phyloP scores from a whole-genome alignment of 2,329 filamentous ascomycete species.

The Paracorniculantispora psalliotae region DNA sequence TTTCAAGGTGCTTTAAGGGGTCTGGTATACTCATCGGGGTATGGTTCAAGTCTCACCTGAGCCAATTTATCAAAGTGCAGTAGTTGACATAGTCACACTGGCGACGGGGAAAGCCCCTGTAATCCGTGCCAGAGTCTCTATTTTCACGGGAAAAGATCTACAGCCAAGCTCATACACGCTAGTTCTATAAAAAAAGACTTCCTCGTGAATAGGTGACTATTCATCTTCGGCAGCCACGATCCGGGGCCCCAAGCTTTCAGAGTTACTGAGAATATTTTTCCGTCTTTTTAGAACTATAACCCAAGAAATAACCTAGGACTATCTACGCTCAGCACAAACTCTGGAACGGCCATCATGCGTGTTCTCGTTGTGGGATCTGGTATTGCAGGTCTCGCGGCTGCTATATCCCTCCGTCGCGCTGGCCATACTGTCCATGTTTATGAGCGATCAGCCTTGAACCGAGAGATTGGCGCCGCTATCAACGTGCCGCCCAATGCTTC shows the following conservation, averaged over 20 bases:
- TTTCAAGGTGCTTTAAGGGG: neutral
- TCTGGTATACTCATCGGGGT: neutral
- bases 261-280: neutral
- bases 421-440: neutral
- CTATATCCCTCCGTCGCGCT: neutral
- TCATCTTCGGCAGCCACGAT: neutral
- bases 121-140: no score
- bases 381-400: conserved; percentile 30
- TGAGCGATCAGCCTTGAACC: conserved; percentile 26
- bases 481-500: conserved; percentile 33
- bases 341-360: conserved; percentile 14
- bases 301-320: neutral
- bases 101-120: neutral
- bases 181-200: no score
- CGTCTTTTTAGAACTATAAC: neutral
- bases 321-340: neutral
- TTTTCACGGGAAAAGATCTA: no score
- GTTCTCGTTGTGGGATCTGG: conserved; percentile 31
- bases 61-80: neutral
- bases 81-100: neutral
- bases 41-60: neutral
- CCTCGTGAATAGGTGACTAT: neutral
- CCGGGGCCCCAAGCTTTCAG: neutral
- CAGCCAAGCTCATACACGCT: no score
- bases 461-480: conserved; percentile 35